Percentiles rank a stretch among this genome's conserved stretches.
phyloP scores from a whole-genome alignment of 257 asterid species.

The Plantago major region DNA sequence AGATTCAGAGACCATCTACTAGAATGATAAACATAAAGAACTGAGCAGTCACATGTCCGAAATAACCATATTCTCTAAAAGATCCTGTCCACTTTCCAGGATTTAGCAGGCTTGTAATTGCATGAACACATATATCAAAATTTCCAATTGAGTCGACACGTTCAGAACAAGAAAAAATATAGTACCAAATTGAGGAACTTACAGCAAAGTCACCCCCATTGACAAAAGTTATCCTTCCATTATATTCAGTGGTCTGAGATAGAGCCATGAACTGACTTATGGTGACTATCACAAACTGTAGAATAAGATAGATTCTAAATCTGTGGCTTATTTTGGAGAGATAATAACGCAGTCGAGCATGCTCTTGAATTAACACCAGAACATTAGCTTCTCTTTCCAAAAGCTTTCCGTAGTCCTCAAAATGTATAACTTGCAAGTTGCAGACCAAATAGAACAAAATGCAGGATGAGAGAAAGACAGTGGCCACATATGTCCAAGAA shows the following conservation, averaged over 20 bases:
- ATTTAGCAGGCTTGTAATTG: background rate
- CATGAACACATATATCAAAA: too few relatives aligned
- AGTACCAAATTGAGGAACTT: slow-evolving; percentile 33
- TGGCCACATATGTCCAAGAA: slow-evolving; percentile 59
- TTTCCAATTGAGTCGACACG: background rate
- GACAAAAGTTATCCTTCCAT: slow-evolving; percentile 51
- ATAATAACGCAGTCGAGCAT: slow-evolving; percentile 52
- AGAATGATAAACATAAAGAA: background rate
- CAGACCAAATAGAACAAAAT: slow-evolving; percentile 68
- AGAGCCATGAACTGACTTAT: slow-evolving; percentile 63
- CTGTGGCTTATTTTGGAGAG: slow-evolving; percentile 91
- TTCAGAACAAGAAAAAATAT: background rate
- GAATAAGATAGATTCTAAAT: slow-evolving; percentile 71
- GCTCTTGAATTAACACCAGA: slow-evolving; percentile 58
- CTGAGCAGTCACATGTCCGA: background rate
- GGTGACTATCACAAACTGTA: slow-evolving; percentile 66
- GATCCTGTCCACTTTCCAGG: background rate
- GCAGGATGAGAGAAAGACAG: slow-evolving; percentile 51
- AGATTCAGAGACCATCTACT: background rate
- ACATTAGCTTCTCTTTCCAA: slow-evolving; percentile 62
- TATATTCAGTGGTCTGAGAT: slow-evolving; percentile 61
- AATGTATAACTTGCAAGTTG: slow-evolving; percentile 75
- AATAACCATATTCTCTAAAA: background rate
- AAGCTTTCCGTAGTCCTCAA: slow-evolving; percentile 73
- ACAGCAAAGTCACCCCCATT: slow-evolving; percentile 93